phyloP scores from a whole-genome alignment of 352 stramenopile genomes.

The Phytophthora syringae region DNA sequence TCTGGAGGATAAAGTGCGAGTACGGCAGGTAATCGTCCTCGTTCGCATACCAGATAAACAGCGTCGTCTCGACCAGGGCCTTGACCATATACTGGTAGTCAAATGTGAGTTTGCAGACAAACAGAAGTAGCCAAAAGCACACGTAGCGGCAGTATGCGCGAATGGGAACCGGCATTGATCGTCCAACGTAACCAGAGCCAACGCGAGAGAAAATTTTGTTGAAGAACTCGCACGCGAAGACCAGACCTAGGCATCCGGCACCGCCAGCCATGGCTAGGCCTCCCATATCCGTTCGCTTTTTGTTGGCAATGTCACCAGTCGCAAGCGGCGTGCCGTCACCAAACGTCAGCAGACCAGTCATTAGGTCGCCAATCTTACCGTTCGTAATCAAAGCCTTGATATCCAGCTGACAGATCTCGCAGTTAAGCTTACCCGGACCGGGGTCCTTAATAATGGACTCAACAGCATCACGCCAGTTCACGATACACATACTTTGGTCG shows the following conservation, averaged over 20 bases:
- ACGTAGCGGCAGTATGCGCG: slow-evolving; percentile 75
- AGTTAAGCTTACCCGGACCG: slow-evolving; percentile 73
- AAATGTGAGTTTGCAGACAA: slow-evolving; percentile 79
- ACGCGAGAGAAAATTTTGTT: slow-evolving; percentile 80
- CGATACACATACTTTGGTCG: slow-evolving; percentile 71
- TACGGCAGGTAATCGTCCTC: slow-evolving; percentile 76
- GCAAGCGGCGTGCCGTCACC: slow-evolving; percentile 39
- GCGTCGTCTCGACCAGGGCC: slow-evolving; percentile 79
- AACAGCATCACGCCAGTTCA: slow-evolving; percentile 53
- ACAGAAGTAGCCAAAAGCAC: slow-evolving; percentile 86
- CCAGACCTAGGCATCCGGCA: slow-evolving; percentile 47
- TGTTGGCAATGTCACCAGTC: slow-evolving; percentile 31
- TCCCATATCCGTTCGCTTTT: slow-evolving; percentile 61
- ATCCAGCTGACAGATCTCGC: slow-evolving; percentile 74
- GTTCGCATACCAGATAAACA: slow-evolving; percentile 88
- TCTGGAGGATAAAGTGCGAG: slow-evolving; percentile 85
- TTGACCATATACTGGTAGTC: slow-evolving; percentile 91
- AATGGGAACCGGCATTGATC: slow-evolving; percentile 76
- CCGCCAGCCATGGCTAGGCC: slow-evolving; percentile 69
- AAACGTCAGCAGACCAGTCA: slow-evolving; percentile 56
- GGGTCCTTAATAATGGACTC: slow-evolving; percentile 61
- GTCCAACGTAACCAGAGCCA: slow-evolving; percentile 75
- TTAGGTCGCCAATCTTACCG: slow-evolving; percentile 62
- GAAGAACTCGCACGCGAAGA: slow-evolving; percentile 69
- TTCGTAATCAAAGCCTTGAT: slow-evolving; percentile 73